Conservation (phyloP, 2,329 filamentous ascomycete species). For the Endoconidiophora polonica region DNA sequence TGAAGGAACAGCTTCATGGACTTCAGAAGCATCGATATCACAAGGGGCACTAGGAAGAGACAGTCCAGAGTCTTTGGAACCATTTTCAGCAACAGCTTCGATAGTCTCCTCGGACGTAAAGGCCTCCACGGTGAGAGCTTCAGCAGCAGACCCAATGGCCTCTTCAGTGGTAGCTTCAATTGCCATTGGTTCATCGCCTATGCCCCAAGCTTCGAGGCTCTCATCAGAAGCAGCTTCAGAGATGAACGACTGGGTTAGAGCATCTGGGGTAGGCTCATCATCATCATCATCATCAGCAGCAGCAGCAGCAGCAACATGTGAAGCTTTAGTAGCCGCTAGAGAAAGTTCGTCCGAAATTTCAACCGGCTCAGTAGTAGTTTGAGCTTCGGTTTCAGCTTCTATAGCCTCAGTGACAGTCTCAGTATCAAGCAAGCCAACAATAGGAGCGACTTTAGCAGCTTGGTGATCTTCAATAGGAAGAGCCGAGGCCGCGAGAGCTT, state of each 20-base stretch:
- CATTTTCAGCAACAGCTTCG: not conserved
- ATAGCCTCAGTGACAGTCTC: not conserved
- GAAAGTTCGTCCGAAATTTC: not conserved
- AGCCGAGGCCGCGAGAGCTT: not conserved
- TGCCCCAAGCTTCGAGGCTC: conserved; percentile 10
- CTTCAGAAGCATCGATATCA: not conserved
- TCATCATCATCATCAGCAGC: not conserved
- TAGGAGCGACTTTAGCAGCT: not conserved
- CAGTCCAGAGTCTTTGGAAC: too few relatives aligned
- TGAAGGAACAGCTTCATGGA: not conserved
- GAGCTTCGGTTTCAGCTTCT: not conserved
- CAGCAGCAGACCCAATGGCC: not conserved
- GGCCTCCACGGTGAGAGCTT: not conserved
- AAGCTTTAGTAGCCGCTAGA: not conserved
- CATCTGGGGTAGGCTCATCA: not conserved
- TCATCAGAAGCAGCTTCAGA: conserved; percentile 3
- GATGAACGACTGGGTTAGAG: not conserved
- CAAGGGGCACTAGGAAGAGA: not conserved
- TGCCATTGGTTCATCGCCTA: conserved; percentile 5
- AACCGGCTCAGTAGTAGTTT: not conserved
- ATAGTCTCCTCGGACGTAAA: not conserved
- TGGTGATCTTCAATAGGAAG: not conserved
- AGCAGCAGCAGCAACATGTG: not conserved
- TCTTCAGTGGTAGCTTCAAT: conserved; percentile 1
- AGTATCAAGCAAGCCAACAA: not conserved